Base-by-base conservation (phyloP, 176 grass and related monocot genomes). In the Dendrocalamus sinicus region DNA sequence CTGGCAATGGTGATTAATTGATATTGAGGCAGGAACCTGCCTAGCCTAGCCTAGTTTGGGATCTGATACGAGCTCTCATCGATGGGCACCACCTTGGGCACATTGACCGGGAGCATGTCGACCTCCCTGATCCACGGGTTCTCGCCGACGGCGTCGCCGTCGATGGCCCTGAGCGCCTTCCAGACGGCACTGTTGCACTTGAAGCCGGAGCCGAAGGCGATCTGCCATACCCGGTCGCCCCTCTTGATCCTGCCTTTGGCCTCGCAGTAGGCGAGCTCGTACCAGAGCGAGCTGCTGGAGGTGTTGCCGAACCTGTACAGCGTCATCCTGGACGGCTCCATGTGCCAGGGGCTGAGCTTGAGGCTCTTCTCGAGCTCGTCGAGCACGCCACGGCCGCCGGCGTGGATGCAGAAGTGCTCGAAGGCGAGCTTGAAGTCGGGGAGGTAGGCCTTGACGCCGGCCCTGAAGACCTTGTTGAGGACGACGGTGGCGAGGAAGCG, bases 401-500 rank as follows among this genome's bases (percentile, higher is more conserved):
- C 96, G 80, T 98, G 96, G 84, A 98, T 94, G 96, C 96, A 98
- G 87, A 98, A 98, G 79, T 98, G 96, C n/a, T 98, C 96, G 43
- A 98, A 89, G 1, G 96, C 96, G n/a, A 94, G 77, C 82, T 82
- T 95, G 88, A 98, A 98, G 83, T 98, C 93, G 0, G 96, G 96
- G 0, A 98, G 88, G 77, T 98, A 98, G 1, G 86, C 79, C 69
- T 41, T 86, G 15, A 96, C 84, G 8, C 45, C 61, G 43, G 92
- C 80, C 73, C 94, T 90, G 74, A 97, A 91, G 23, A 97, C 81
- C 74, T 84, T 86, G 23, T 73, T 89, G 79, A 97, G 84, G 16
- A 97, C 73, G 64, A 95, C 88, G 17, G 95, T 88, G 62, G 84
- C 89, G 8, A 97, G 83, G 89, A 97, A 97, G 0, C 92, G 75